Percentiles rank a stretch among this genome's conserved stretches.
phyloP scores from a whole-genome alignment of 73 alveolate species.

The Durusdinium trenchii region DNA sequence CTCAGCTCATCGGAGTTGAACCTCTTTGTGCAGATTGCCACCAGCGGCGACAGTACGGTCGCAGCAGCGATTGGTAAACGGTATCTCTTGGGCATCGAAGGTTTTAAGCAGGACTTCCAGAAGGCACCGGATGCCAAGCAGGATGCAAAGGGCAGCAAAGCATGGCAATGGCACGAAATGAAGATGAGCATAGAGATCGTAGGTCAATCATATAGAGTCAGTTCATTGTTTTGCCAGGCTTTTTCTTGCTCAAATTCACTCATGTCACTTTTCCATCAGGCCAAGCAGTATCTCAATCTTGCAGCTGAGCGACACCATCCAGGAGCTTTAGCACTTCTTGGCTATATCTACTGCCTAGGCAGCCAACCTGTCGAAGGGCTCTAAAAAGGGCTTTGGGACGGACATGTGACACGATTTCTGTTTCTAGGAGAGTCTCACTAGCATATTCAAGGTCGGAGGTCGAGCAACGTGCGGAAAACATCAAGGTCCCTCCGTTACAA shows the following conservation, averaged over 20 bases:
- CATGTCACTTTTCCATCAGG: neutral
- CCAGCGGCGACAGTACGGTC: slow-evolving; percentile 90
- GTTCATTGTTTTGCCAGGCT: neutral
- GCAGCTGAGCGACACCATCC: slow-evolving; percentile 84
- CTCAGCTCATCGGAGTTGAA: slow-evolving; percentile 85
- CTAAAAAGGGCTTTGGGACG: neutral
- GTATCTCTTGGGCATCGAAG: slow-evolving; percentile 84
- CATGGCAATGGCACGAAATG: too few species aligned
- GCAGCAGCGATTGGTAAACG: slow-evolving; percentile 94
- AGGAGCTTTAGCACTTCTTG: slow-evolving; percentile 89
- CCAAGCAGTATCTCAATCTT: slow-evolving; percentile 78
- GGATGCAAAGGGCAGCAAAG: neutral
- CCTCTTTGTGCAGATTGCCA: slow-evolving; percentile 92
- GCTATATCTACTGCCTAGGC: slow-evolving; percentile 93
- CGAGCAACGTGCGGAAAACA: neutral
- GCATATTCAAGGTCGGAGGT: neutral
- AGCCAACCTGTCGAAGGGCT: neutral
- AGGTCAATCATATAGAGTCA: neutral
- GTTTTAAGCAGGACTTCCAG: slow-evolving; percentile 86
- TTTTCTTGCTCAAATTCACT: too few species aligned
- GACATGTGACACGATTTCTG: too few species aligned
- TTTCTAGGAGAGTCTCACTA: too few species aligned
- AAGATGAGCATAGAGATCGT: neutral
- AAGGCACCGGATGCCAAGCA: slow-evolving; percentile 28
- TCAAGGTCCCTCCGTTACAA: neutral